These are phyloP conservation scores for Usnea hakonensis DNA, from an alignment of 495 filamentous ascomycete species.

Conservation along the genomic window DNA sequence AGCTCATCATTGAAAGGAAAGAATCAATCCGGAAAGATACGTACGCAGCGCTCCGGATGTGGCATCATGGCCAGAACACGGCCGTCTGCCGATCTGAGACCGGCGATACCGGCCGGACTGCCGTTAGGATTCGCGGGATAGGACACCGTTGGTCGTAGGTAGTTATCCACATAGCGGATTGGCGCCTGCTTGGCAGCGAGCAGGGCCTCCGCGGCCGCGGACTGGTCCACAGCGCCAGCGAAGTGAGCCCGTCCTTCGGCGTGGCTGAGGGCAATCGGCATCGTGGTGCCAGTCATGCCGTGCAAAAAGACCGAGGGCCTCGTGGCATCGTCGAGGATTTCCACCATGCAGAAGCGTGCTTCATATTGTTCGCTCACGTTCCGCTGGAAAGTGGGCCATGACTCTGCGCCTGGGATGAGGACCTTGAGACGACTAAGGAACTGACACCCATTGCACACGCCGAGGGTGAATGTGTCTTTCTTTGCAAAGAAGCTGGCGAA, in stretches of 20 bases:
- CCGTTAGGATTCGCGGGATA: constrained; percentile 96
- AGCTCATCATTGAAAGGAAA: too few relatives aligned
- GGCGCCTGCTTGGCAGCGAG: constrained; percentile 58
- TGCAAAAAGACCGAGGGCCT: constrained; percentile 80
- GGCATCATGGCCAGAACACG: constrained; percentile 91
- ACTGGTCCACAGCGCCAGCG: constrained; percentile 19
- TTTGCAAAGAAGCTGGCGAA: constrained; percentile 84
- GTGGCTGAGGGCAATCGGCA: constrained; percentile 87
- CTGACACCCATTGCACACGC: constrained; percentile 97
- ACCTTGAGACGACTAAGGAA: constrained; percentile 79
- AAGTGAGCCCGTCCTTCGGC: constrained; percentile 87
- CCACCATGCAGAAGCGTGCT: constrained; percentile 81
- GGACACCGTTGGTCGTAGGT: constrained; percentile 58
- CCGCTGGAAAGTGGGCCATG: constrained; percentile 82
- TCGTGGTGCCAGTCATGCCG: constrained; percentile 74
- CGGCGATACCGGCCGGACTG: constrained; percentile 78
- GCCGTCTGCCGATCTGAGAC: constrained; percentile 42
- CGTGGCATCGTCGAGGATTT: constrained; percentile 54
- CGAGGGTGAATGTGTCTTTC: constrained; percentile 82
- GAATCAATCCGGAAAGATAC: too few relatives aligned
- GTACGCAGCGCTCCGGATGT: constrained; percentile 90
- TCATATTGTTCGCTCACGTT: constrained; percentile 92
- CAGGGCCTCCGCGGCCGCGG: constrained; percentile 34
- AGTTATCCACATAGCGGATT: constrained; percentile 79
- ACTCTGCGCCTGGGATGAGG: constrained; percentile 73